These are phyloP conservation scores for Aspergillus texensis DNA, from an alignment of 2,329 filamentous ascomycete genomes.

Conservation along the genomic window DNA sequence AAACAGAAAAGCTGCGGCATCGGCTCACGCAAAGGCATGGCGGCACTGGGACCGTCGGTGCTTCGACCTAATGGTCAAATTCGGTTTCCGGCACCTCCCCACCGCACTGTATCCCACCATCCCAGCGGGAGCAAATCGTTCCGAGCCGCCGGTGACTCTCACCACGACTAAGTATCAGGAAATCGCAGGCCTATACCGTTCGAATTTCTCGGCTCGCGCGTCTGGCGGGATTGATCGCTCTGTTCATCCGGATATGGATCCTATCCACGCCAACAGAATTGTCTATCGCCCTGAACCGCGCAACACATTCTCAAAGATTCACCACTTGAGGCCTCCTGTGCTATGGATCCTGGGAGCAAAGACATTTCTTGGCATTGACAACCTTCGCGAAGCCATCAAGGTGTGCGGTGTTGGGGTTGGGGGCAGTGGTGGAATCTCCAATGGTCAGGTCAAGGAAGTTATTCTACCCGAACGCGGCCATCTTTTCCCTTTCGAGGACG, in stretches of 20 bases:
- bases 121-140: background rate
- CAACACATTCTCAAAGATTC: background rate
- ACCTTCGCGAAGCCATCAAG: constrained; percentile 29
- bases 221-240: background rate
- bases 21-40: constrained; percentile 1
- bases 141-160: constrained; percentile 11
- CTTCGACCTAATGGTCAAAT: constrained; percentile 8
- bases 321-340: constrained; percentile 23
- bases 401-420: constrained; percentile 35
- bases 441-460: constrained; percentile 32
- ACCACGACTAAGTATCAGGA: constrained; percentile 13
- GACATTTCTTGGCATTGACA: constrained; percentile 13
- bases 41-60: constrained; percentile 16
- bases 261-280: background rate
- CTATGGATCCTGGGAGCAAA: constrained; percentile 33
- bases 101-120: constrained; percentile 9
- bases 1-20: constrained; percentile 8
- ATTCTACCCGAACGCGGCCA: constrained; percentile 15
- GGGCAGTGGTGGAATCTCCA: constrained; percentile 55
- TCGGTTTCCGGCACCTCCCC: constrained; percentile 16
- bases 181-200: background rate
- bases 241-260: constrained; percentile 8
- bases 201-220: background rate
- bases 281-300: constrained; percentile 7
- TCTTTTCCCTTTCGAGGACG: constrained; percentile 11